phyloP scores from a whole-genome alignment of 306 rosid genomes.

The Vigna mungo region DNA sequence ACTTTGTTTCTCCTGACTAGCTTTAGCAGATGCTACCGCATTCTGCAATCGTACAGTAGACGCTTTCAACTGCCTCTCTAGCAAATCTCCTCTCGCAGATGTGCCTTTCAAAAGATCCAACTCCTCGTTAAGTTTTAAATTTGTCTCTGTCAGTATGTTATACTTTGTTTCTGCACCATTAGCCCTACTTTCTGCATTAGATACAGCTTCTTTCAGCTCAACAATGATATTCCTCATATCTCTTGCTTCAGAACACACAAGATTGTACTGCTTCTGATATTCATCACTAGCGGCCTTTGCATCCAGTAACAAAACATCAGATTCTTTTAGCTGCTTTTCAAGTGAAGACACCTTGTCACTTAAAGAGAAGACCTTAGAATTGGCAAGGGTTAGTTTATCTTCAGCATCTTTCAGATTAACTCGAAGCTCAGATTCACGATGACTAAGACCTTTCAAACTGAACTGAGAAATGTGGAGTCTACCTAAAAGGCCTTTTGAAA shows the following conservation, averaged over 20 bases:
- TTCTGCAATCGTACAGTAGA: slow-evolving; percentile 59
- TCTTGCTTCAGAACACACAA: slow-evolving; percentile 43
- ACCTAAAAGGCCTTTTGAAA: slow-evolving; percentile 76
- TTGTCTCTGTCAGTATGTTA: slow-evolving; percentile 48
- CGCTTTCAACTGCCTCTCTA: slow-evolving; percentile 65
- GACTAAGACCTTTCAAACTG: slow-evolving; percentile 55
- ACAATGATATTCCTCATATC: slow-evolving; percentile 49
- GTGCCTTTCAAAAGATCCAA: slow-evolving; percentile 43
- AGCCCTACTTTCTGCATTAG: slow-evolving; percentile 57
- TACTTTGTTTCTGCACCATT: slow-evolving; percentile 52
- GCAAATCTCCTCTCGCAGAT: slow-evolving; percentile 51
- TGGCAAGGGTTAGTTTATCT: slow-evolving; percentile 52
- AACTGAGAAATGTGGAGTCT: slow-evolving; percentile 70
- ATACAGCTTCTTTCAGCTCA: slow-evolving; percentile 47
- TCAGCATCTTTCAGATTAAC: slow-evolving; percentile 60
- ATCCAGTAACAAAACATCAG: slow-evolving; percentile 46
- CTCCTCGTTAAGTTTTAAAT: slow-evolving; percentile 56
- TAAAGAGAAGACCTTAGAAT: slow-evolving; percentile 52
- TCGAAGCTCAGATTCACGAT: slow-evolving; percentile 67
- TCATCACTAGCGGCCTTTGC: slow-evolving; percentile 45
- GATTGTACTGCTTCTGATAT: slow-evolving; percentile 48
- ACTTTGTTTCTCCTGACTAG: slow-evolving; percentile 71
- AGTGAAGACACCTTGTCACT: slow-evolving; percentile 55
- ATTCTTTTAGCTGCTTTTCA: slow-evolving; percentile 62
- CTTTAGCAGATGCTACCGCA: slow-evolving; percentile 72